Percentiles rank a stretch among this genome's conserved stretches.
These are phyloP conservation scores for Suillus plorans DNA, from an alignment of 768 basidiomycete genomes.

Conservation along the genomic window DNA sequence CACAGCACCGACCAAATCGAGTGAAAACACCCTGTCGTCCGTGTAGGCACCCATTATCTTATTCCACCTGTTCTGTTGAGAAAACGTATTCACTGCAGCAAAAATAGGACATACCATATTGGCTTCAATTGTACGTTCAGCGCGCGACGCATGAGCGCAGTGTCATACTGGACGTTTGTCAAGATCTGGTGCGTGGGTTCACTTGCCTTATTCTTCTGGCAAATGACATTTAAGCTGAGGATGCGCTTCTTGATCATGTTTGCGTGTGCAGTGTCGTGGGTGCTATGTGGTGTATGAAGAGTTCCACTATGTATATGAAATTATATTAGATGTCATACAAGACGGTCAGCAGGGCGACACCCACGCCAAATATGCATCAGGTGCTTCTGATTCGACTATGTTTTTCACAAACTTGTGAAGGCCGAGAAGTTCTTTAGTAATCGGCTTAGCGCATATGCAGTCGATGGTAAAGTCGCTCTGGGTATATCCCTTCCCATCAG, in stretches of 20 bases:
- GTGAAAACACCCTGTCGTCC: slow-evolving; percentile 50
- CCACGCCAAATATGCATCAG: slow-evolving; percentile 30
- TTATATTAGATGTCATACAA: background rate
- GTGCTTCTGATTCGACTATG: slow-evolving; percentile 17
- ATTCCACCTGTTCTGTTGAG: slow-evolving; percentile 21
- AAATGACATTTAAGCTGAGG: slow-evolving; percentile 7
- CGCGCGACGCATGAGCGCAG: slow-evolving; percentile 1
- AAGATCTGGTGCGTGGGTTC: slow-evolving; percentile 3
- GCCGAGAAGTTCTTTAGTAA: slow-evolving; percentile 39
- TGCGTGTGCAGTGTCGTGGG: slow-evolving; percentile 20
- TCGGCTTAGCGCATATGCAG: slow-evolving; percentile 37
- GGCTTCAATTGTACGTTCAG: slow-evolving; percentile 14
- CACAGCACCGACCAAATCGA: slow-evolving; percentile 58
- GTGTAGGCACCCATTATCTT: slow-evolving; percentile 49
- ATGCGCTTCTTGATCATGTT: slow-evolving; percentile 18
- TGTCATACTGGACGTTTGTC: slow-evolving; percentile 10
- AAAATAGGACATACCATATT: slow-evolving; percentile 20
- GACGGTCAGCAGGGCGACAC: slow-evolving; percentile 11
- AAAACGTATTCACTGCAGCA: background rate
- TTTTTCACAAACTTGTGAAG: slow-evolving; percentile 40
- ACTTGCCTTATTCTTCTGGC: background rate
- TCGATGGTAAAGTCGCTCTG: slow-evolving; percentile 37
- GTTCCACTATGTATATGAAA: slow-evolving; percentile 27
- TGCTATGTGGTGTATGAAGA: slow-evolving; percentile 23
- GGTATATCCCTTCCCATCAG: slow-evolving; percentile 44